A percentile compares a stretch with the other conserved stretches of the same genome.
Evolutionary conservation across 352 stramenopile genomes (phyloP).

Genomic region (Pythium monospermum): DNA sequence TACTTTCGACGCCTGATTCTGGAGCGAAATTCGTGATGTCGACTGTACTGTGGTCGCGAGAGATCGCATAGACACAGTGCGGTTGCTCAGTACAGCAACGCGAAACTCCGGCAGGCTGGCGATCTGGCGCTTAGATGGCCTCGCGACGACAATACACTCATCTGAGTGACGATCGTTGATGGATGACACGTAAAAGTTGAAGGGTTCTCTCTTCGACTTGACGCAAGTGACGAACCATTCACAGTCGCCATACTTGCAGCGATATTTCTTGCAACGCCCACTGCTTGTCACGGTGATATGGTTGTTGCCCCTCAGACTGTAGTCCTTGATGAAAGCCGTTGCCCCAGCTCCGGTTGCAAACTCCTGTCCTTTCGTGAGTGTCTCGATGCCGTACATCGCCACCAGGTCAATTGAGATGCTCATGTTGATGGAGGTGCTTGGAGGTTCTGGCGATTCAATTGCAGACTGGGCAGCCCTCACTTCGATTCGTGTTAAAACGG

Average conservation of each 20-base stretch:
- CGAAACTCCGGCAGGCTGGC: slow-evolving; percentile 4
- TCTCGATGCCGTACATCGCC: not conserved
- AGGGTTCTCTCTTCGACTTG: not conserved
- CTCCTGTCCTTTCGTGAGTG: not conserved
- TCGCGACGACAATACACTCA: not conserved
- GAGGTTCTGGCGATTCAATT: not conserved
- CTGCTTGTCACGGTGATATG: not conserved
- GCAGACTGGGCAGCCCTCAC: too few species aligned
- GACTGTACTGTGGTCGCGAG: not conserved
- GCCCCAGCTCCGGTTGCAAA: not conserved
- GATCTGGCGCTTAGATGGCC: not conserved
- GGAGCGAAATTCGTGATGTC: slow-evolving; percentile 4
- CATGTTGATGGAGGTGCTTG: not conserved
- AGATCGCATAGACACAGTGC: not conserved
- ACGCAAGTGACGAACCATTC: not conserved
- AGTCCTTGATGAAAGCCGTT: not conserved
- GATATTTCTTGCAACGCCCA: not conserved
- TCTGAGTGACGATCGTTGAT: not conserved
- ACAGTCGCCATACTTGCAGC: not conserved
- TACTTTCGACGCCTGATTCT: not conserved
- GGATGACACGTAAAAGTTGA: not conserved
- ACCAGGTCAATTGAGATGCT: not conserved
- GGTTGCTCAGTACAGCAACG: slow-evolving; percentile 3
- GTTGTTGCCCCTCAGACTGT: not conserved
- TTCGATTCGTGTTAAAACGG: not conserved